phyloP scores from a whole-genome alignment of 495 filamentous ascomycete genomes.

The Tuber aestivum region DNA sequence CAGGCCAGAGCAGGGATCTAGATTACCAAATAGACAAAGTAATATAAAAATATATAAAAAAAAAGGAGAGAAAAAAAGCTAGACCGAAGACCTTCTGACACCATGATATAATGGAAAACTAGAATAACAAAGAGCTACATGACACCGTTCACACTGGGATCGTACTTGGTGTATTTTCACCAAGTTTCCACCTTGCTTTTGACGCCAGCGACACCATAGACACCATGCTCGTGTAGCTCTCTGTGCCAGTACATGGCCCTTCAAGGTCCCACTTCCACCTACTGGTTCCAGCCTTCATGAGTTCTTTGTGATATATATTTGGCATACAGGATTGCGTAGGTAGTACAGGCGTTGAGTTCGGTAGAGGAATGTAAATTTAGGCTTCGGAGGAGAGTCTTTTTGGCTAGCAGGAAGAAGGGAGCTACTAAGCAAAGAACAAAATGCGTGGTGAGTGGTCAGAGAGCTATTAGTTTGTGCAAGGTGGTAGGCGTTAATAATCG shows the following conservation, averaged over 20 bases:
- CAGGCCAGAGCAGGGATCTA: background rate
- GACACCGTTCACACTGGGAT: background rate
- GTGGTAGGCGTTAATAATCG: constrained; percentile 6
- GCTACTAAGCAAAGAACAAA: background rate
- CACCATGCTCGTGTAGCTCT: background rate
- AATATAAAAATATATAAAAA: background rate
- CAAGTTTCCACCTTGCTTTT: background rate
- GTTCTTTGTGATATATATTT: background rate
- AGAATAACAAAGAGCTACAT: background rate
- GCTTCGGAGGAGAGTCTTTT: background rate
- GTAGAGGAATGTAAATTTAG: background rate
- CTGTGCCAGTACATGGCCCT: background rate
- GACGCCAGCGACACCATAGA: background rate
- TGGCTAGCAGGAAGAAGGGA: background rate
- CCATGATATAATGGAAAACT: background rate
- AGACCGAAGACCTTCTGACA: background rate
- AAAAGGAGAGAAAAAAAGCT: background rate
- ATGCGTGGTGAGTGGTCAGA: background rate
- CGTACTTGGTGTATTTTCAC: background rate
- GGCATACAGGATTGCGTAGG: background rate
- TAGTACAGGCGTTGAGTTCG: background rate
- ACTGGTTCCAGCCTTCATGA: background rate
- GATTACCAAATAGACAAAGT: background rate
- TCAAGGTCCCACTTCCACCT: background rate
- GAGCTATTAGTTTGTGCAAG: background rate